Conservation (phyloP, 2,329 filamentous ascomycete species). For the Pyrenophora teres region DNA sequence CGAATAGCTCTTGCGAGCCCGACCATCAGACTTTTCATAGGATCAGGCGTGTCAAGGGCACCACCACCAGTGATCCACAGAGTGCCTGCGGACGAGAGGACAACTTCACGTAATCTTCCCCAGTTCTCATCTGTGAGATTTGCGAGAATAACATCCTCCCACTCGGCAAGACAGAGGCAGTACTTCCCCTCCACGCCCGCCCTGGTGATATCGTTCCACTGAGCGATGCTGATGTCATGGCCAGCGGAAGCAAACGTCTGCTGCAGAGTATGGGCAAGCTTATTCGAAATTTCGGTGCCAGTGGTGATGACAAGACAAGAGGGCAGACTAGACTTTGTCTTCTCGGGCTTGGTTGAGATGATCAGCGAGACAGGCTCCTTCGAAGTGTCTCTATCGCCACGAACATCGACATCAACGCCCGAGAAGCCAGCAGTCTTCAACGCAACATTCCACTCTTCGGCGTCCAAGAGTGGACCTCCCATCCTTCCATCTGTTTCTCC, state of each 20-base stretch:
- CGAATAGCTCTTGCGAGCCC: slow-evolving; percentile 11
- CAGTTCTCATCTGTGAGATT: slow-evolving; percentile 8
- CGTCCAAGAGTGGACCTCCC: slow-evolving; percentile 5
- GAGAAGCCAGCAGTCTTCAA: slow-evolving; percentile 10
- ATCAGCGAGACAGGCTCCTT: slow-evolving; percentile 10
- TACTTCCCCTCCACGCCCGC: slow-evolving; percentile 3
- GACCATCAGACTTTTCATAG: slow-evolving; percentile 10
- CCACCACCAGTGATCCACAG: slow-evolving; percentile 12
- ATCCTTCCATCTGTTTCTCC: slow-evolving; percentile 8
- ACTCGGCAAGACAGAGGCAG: slow-evolving; percentile 9
- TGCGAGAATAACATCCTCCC: slow-evolving; percentile 6
- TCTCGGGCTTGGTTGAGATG: slow-evolving; percentile 8
- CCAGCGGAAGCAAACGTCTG: slow-evolving; percentile 1
- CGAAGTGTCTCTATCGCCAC: slow-evolving; percentile 6
- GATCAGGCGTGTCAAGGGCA: slow-evolving; percentile 5
- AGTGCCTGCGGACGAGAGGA: slow-evolving; percentile 5
- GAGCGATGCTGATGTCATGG: not conserved
- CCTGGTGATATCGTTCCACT: not conserved
- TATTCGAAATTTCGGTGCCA: not conserved
- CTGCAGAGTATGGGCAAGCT: not conserved
- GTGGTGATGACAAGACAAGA: slow-evolving; percentile 1
- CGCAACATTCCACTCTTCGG: slow-evolving; percentile 5
- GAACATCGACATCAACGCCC: slow-evolving; percentile 10
- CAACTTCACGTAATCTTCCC: slow-evolving; percentile 3
- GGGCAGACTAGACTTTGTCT: not conserved